phyloP scores from a whole-genome alignment of 345 rosid species.

The Jatropha curcas region DNA sequence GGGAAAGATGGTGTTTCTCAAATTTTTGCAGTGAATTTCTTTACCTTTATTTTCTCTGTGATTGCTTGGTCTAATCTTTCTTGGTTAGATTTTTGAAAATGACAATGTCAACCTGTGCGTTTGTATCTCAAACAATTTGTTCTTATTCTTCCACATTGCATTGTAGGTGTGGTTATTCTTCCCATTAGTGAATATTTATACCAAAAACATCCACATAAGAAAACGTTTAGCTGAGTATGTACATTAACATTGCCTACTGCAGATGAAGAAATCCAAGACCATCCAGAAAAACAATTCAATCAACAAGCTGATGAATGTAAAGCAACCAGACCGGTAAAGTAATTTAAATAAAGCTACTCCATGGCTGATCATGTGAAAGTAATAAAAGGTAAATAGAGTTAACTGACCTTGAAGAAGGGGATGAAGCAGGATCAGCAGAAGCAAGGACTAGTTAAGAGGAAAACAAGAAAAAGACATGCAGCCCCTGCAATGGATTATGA shows the following conservation, averaged over 20 bases:
- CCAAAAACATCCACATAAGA: background rate
- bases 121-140: too few relatives aligned
- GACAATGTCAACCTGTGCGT: too few relatives aligned
- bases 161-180: background rate
- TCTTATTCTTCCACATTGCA: background rate
- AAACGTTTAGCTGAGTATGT: background rate
- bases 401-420: slow-evolving; percentile 19
- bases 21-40: background rate
- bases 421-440: slow-evolving; percentile 49
- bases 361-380: background rate
- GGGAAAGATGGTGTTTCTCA: background rate
- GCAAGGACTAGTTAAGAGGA: slow-evolving; percentile 44
- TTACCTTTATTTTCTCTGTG: background rate
- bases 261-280: slow-evolving; percentile 50
- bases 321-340: slow-evolving; percentile 48
- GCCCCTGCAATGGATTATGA: slow-evolving; percentile 59
- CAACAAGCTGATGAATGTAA: slow-evolving; percentile 34
- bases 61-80: background rate
- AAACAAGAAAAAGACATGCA: slow-evolving; percentile 46
- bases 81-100: background rate
- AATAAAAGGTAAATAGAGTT: background rate
- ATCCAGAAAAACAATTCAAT: slow-evolving; percentile 34
- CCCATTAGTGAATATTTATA: background rate
- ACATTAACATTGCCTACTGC: slow-evolving; percentile 16
- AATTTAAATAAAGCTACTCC: slow-evolving; percentile 1